phyloP scores from a whole-genome alignment of 306 rosid species.

The Quercus cerris region DNA sequence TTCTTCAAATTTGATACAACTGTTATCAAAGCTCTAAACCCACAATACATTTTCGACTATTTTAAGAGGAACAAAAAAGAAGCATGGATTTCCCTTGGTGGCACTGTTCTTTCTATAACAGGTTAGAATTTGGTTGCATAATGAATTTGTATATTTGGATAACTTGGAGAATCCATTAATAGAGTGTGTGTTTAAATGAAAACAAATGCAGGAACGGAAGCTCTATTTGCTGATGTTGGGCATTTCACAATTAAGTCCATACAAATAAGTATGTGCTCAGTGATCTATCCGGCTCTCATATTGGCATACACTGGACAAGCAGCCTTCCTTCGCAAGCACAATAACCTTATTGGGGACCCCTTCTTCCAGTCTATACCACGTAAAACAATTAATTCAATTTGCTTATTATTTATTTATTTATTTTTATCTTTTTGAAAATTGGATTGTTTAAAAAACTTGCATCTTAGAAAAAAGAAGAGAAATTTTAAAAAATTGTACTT shows the following conservation, averaged over 20 bases:
- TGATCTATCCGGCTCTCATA: slow-evolving; percentile 70
- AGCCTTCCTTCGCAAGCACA: slow-evolving; percentile 63
- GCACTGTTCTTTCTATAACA: slow-evolving; percentile 57
- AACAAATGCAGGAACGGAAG: slow-evolving; percentile 61
- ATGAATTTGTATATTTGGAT: not conserved
- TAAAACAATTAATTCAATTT: not conserved
- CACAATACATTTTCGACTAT: slow-evolving; percentile 53
- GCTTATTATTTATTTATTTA: too few relatives aligned
- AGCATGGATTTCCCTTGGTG: slow-evolving; percentile 97
- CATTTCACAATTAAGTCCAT: slow-evolving; percentile 70
- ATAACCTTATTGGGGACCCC: slow-evolving; percentile 29
- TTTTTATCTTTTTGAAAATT: too few relatives aligned
- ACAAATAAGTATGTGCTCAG: slow-evolving; percentile 70
- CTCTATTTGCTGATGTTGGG: slow-evolving; percentile 85
- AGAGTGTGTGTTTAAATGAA: not conserved
- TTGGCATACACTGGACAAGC: slow-evolving; percentile 78
- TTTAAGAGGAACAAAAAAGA: slow-evolving; percentile 59
- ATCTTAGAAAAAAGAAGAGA: too few relatives aligned
- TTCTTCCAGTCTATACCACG: slow-evolving; percentile 78
- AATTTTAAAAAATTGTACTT: too few relatives aligned
- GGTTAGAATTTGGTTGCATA: slow-evolving; percentile 21
- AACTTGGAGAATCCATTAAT: not conserved
- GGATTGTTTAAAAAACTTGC: too few relatives aligned
- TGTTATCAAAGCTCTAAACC: slow-evolving; percentile 64
- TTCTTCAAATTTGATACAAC: slow-evolving; percentile 57